Percentiles rank a stretch among this genome's conserved stretches.
phyloP scores from a whole-genome alignment of 139 green algal species.

The Marvania coccoides region DNA sequence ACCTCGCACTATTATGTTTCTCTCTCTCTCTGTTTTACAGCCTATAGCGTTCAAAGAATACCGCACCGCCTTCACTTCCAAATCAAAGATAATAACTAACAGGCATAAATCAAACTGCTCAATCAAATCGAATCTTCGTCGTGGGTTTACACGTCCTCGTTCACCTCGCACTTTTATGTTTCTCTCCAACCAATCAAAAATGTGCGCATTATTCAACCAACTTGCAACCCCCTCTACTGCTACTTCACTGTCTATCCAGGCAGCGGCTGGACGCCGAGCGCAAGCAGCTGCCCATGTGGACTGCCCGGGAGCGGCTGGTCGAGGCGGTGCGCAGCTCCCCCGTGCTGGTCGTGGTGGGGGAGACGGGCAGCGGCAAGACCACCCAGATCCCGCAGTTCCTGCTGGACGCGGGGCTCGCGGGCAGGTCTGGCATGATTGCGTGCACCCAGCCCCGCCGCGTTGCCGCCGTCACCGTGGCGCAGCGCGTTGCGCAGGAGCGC shows the following conservation, averaged over 20 bases:
- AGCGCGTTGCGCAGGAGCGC: slow-evolving; percentile 73
- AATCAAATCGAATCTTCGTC: too few relatives aligned
- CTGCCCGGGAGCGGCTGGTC: slow-evolving; percentile 44
- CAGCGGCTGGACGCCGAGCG: slow-evolving; percentile 31
- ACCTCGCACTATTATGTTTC: too few relatives aligned
- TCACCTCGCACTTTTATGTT: too few relatives aligned
- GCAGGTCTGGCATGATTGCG: slow-evolving; percentile 46
- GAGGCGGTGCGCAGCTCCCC: slow-evolving; percentile 27
- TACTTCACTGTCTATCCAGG: slow-evolving; percentile 4
- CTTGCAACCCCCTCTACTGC: neutral
- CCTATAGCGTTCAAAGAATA: too few relatives aligned
- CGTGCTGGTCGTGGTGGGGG: slow-evolving; percentile 67
- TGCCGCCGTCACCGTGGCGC: slow-evolving; percentile 93
- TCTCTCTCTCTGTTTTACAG: too few relatives aligned
- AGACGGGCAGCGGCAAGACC: slow-evolving; percentile 84
- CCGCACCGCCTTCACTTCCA: too few relatives aligned
- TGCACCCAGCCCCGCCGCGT: slow-evolving; percentile 96
- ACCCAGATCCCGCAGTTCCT: slow-evolving; percentile 83
- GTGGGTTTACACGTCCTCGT: too few relatives aligned
- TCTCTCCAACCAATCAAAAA: too few relatives aligned
- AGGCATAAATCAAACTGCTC: too few relatives aligned
- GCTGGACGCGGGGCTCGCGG: slow-evolving; percentile 38
- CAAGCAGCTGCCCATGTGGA: slow-evolving; percentile 56
- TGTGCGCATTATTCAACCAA: neutral
- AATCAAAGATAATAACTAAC: too few relatives aligned